Base-by-base conservation (phyloP, 345 rosid species). In the Lumnitzera racemosa region DNA sequence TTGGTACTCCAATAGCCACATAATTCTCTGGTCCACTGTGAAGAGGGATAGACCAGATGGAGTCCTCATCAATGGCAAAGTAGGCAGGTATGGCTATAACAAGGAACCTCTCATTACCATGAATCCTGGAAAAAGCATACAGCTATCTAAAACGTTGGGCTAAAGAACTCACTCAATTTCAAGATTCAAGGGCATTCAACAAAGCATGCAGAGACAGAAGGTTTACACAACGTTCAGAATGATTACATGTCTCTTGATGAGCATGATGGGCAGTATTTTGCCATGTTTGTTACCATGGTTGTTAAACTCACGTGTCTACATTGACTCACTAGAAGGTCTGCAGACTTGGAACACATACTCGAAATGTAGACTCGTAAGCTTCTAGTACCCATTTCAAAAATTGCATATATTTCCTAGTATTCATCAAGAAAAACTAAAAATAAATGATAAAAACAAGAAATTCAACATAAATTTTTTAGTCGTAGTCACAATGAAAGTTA, bases 1-100 rank as follows among this genome's bases (percentile, higher is more conserved):
- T 58, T 91, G 98, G 96, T 84, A 79, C 61, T 17, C 61, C 51
- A 68, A 68, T 57, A 55, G 60, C 56, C 66, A 68, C 57, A 55
- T 55, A 36, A 51, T 2, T 49, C 46, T 68, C 57, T 55, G 11
- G 54, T 24, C 16, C 46, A 43, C 9, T 16, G 14, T 68, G 11
- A 66, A 68, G 46, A 36, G 55, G 3, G 72, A 66, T 17, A 55
- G 53, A 66, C 72, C 72, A 16, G 57, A 68, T n/a, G 62, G 62
- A 1, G 57, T 68, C 61, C 66, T 61, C 46, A 68, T 68, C 57
- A 68, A 68, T 1, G 72, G 72, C 25, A 62, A 68, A 43, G 29
- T 56, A 15, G 65, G 49, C n/a, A 61, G 50, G 57, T 59, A 41
- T 20, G 36, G 23, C 53, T 47, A 24, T 41, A 60, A 24, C n/a